These are phyloP conservation scores for Arxiozyma slooffiae DNA, from an alignment of 1,139 yeast species.

Conservation along the genomic window DNA sequence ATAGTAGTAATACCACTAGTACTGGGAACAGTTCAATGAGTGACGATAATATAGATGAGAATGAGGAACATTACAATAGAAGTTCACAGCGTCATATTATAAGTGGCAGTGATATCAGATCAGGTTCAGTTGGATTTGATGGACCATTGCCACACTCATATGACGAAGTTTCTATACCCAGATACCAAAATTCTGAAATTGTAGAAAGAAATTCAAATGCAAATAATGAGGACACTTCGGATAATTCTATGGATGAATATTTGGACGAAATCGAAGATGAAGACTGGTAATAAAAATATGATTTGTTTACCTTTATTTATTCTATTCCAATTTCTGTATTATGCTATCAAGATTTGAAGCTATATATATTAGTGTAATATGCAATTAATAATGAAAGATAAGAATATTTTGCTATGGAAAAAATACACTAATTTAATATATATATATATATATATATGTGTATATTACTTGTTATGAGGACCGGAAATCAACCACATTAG, in stretches of 20 bases:
- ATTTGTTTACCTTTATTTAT: no score
- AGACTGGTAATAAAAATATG: not conserved
- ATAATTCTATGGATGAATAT: not conserved
- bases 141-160: not conserved
- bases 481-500: constrained; percentile 22
- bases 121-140: no score
- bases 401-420: not conserved
- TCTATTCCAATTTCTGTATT: not conserved
- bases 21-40: no score
- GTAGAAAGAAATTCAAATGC: no score
- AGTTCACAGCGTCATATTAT: no score
- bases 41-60: no score
- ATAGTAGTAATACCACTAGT: no score
- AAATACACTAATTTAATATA: not conserved
- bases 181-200: not conserved
- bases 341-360: not conserved
- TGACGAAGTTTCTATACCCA: not conserved
- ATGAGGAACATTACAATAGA: no score
- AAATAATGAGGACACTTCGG: no score
- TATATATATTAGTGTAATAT: no score
- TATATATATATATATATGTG: no score
- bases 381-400: not conserved
- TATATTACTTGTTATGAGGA: constrained; percentile 2
- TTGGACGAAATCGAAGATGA: not conserved
- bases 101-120: no score